Conservation (phyloP, 176 grass and related monocot species). For the Zizania latifolia region DNA sequence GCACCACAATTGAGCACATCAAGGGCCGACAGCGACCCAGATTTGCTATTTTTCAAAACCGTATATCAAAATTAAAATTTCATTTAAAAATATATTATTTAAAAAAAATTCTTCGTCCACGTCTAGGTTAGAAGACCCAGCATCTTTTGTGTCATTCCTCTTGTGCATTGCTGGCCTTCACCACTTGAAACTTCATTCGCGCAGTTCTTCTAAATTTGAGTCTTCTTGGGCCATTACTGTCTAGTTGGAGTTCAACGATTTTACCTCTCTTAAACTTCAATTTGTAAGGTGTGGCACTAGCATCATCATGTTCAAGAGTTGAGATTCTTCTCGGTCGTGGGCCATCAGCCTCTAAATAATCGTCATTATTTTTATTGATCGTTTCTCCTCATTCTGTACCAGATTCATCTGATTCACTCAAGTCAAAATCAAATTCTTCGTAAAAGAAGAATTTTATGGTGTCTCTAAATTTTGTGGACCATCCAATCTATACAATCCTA, state of each 20-base stretch:
- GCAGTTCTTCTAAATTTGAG: conserved; percentile 68
- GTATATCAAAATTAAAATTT: no score
- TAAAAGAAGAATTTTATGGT: no score
- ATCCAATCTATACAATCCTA: no score
- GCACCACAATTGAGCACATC: no score
- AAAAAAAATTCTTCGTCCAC: no score
- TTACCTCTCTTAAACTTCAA: conserved; percentile 80
- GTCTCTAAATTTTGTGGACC: no score
- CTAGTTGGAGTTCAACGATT: conserved; percentile 61
- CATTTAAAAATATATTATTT: no score
- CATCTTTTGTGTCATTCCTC: conserved; percentile 33
- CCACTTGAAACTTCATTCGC: conserved; percentile 26
- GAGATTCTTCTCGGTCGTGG: conserved; percentile 36
- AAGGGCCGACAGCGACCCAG: no score
- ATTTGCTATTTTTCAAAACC: no score
- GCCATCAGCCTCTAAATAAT: conserved; percentile 24
- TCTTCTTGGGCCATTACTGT: conserved; percentile 53
- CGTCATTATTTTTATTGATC: conserved; percentile 23
- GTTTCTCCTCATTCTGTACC: conserved; percentile 34
- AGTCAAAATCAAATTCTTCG: conserved; percentile 51
- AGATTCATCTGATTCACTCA: conserved; percentile 47
- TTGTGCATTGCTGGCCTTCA: conserved; percentile 43
- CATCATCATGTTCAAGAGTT: conserved; percentile 31
- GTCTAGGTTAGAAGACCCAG: conserved; percentile 17
- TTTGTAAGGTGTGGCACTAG: conserved; percentile 50